phyloP scores from a whole-genome alignment of 805 yeast genomes.

The Osmozyma mogii region DNA sequence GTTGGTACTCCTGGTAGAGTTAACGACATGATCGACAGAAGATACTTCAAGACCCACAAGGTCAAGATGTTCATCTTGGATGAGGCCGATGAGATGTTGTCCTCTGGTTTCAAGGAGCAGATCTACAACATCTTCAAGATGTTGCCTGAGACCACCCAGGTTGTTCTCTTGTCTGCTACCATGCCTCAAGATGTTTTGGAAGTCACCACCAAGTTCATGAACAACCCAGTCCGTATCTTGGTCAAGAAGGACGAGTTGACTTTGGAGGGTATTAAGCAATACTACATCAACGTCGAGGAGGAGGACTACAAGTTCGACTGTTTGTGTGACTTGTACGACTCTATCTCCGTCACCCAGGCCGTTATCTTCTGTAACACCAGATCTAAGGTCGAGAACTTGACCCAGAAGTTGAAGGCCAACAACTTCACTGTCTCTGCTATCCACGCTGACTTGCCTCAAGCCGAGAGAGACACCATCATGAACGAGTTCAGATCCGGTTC shows the following conservation, averaged over 20 bases:
- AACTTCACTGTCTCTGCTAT: slow-evolving; percentile 90
- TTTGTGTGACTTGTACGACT: slow-evolving; percentile 89
- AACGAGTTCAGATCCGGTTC: slow-evolving; percentile 92
- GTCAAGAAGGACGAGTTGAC: slow-evolving; percentile 95
- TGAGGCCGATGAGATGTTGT: slow-evolving; percentile 96
- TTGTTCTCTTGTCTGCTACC: slow-evolving; percentile 91
- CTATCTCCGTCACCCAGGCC: slow-evolving; percentile 92
- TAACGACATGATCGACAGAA: slow-evolving; percentile 88
- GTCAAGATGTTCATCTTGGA: slow-evolving; percentile 92
- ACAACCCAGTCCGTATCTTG: slow-evolving; percentile 86
- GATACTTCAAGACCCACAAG: slow-evolving; percentile 71
- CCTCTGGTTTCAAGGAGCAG: slow-evolving; percentile 91
- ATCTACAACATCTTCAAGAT: slow-evolving; percentile 87
- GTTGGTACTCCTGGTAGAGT: slow-evolving; percentile 99
- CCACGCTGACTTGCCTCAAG: slow-evolving; percentile 95
- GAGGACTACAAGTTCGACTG: slow-evolving; percentile 96
- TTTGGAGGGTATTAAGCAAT: slow-evolving; percentile 92
- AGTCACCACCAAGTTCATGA: slow-evolving; percentile 89
- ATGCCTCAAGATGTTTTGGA: slow-evolving; percentile 88
- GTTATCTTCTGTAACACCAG: slow-evolving; percentile 97
- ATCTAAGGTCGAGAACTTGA: slow-evolving; percentile 85
- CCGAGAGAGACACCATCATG: slow-evolving; percentile 92
- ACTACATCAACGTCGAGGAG: slow-evolving; percentile 79
- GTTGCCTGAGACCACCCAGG: slow-evolving; percentile 86
- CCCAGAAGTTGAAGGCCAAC: slow-evolving; percentile 62